Evolutionary conservation across 441 rosid species (phyloP).

Genomic region (Adansonia rubrostipa): DNA sequence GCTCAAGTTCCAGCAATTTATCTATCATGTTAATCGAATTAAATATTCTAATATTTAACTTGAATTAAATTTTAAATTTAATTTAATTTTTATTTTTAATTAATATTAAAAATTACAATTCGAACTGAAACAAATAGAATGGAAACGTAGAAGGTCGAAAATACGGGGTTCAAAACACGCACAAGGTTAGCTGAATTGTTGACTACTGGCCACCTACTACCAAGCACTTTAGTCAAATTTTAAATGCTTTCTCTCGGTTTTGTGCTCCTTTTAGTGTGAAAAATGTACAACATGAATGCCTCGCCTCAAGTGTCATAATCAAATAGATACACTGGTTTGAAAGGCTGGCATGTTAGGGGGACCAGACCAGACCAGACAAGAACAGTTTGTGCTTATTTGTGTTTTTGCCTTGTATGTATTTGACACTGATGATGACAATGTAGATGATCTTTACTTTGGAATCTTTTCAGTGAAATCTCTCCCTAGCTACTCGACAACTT

Average conservation of each 20-base stretch:
- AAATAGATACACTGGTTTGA: background rate
- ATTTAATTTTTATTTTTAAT: too few species aligned
- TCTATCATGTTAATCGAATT: too few species aligned
- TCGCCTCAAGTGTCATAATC: background rate
- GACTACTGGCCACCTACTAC: too few species aligned
- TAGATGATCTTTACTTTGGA: background rate
- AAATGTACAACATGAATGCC: background rate
- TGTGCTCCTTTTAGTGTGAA: too few species aligned
- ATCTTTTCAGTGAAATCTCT: background rate
- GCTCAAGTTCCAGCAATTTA: too few species aligned
- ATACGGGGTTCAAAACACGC: background rate
- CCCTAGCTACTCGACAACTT: background rate
- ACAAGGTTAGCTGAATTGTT: background rate
- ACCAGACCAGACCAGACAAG: background rate
- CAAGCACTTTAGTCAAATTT: too few species aligned
- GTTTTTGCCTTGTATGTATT: too few species aligned
- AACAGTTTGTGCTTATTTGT: background rate
- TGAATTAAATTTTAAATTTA: too few species aligned
- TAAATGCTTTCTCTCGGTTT: too few species aligned
- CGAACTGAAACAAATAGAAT: background rate
- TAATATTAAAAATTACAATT: too few species aligned
- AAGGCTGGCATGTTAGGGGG: background rate
- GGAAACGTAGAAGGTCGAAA: background rate
- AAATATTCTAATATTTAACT: too few species aligned
- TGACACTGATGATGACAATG: background rate